Conservation (phyloP, 129 eudicot species). For the Gnaphalium uliginosum region DNA sequence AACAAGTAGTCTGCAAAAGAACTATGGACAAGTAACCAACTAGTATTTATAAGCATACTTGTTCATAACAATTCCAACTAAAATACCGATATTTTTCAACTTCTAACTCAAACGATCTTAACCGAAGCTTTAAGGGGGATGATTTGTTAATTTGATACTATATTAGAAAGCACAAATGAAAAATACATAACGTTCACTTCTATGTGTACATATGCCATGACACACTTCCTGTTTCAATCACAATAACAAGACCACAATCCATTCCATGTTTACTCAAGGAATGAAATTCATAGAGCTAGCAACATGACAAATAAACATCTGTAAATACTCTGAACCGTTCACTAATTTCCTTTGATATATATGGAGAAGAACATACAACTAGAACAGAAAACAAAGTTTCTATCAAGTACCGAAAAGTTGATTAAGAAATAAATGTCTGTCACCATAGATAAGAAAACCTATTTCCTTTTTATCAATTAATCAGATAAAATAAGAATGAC, state of each 20-base stretch:
- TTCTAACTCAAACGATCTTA: no score
- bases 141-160: not conserved
- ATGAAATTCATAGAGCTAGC: not conserved
- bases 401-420: conserved; percentile 15
- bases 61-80: no score
- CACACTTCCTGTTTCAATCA: not conserved
- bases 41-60: no score
- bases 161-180: no score
- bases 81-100: no score
- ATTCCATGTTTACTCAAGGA: not conserved
- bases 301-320: not conserved
- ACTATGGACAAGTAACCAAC: no score
- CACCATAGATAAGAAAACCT: not conserved
- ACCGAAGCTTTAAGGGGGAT: not conserved
- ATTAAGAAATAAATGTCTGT: not conserved
- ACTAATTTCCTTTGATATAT: conserved; percentile 11
- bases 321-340: not conserved
- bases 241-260: not conserved
- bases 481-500: not conserved
- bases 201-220: no score
- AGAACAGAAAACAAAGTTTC: not conserved
- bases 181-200: not conserved
- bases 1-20: no score
- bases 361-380: not conserved
- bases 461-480: conserved; percentile 4